Conservation (phyloP, 768 basidiomycete species). For the Cubamyces sp. region DNA sequence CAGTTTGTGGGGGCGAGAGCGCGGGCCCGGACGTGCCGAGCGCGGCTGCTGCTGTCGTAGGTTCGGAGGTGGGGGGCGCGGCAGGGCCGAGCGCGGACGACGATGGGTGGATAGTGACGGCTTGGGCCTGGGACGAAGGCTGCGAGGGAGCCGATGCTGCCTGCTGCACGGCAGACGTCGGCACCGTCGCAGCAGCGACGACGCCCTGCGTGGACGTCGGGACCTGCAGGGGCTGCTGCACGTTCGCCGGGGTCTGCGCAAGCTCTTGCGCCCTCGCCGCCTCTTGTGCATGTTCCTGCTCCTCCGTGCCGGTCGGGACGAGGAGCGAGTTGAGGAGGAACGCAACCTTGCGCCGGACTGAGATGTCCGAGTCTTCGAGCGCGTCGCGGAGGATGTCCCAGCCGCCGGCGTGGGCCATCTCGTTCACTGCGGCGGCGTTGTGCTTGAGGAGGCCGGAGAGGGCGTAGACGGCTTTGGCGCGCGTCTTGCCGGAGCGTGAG, state of each 20-base stretch:
- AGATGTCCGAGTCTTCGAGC: constrained; percentile 76
- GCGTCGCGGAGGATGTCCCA: constrained; percentile 66
- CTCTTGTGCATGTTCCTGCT: constrained; percentile 3
- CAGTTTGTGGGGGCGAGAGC: constrained; percentile 31
- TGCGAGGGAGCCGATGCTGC: neutral
- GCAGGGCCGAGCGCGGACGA: neutral
- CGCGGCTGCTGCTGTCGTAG: neutral
- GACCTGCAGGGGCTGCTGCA: constrained; percentile 13
- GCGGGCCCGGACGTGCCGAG: constrained; percentile 5
- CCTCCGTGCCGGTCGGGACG: constrained; percentile 42
- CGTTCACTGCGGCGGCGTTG: constrained; percentile 64
- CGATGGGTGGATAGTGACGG: constrained; percentile 14
- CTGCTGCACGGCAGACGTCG: neutral
- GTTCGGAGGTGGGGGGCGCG: constrained; percentile 2
- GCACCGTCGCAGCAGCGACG: neutral
- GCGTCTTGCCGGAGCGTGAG: constrained; percentile 52
- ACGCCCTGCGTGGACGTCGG: constrained; percentile 7
- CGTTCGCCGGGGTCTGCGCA: constrained; percentile 2
- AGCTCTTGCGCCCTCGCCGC: constrained; percentile 12
- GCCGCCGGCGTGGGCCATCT: constrained; percentile 56
- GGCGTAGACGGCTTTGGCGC: constrained; percentile 83
- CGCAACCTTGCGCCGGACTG: constrained; percentile 74
- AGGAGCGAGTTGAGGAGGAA: constrained; percentile 80
- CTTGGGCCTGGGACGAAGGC: constrained; percentile 1
- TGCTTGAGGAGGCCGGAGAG: constrained; percentile 82